These are phyloP conservation scores for Thermochaetoides dissita DNA, from an alignment of 2,329 filamentous ascomycete genomes.

Conservation along the genomic window DNA sequence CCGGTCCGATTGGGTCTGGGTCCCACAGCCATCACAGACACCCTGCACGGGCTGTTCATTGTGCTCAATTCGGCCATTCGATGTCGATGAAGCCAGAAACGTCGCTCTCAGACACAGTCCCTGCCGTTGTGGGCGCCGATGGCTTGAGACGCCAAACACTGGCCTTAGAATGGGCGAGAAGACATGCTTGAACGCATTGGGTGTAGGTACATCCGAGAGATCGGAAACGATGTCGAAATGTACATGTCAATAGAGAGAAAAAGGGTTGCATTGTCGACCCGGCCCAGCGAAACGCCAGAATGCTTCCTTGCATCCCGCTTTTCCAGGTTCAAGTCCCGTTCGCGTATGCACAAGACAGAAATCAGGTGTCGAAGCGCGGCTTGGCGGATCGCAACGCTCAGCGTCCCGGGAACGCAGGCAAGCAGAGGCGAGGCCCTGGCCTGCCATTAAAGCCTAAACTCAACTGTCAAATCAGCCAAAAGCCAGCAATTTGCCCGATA, in stretches of 20 bases:
- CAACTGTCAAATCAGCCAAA: slow-evolving; percentile 19
- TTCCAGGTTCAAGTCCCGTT: slow-evolving; percentile 5
- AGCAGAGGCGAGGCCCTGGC: slow-evolving; percentile 2
- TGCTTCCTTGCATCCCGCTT: neutral
- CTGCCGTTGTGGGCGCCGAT: too few relatives aligned
- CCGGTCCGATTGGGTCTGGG: slow-evolving; percentile 10
- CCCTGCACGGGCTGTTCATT: neutral
- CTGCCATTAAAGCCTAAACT: slow-evolving; percentile 17
- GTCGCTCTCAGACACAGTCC: too few relatives aligned
- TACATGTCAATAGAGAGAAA: neutral
- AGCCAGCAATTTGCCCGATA: slow-evolving; percentile 15
- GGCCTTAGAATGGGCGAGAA: too few relatives aligned
- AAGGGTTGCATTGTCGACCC: slow-evolving; percentile 7
- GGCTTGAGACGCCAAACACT: too few relatives aligned
- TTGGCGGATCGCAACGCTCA: slow-evolving; percentile 4
- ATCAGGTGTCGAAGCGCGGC: slow-evolving; percentile 10
- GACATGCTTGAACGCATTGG: too few relatives aligned
- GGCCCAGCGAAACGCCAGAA: neutral
- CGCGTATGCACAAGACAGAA: slow-evolving; percentile 14
- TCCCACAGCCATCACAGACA: slow-evolving; percentile 3
- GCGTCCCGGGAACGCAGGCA: slow-evolving; percentile 1
- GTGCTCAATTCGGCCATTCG: too few relatives aligned
- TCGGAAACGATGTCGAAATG: slow-evolving; percentile 1
- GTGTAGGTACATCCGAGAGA: neutral
- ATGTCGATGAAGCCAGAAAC: too few relatives aligned